Evolutionary conservation across 805 yeast genomes (phyloP).

Genomic region (Ogataea methanolica): DNA sequence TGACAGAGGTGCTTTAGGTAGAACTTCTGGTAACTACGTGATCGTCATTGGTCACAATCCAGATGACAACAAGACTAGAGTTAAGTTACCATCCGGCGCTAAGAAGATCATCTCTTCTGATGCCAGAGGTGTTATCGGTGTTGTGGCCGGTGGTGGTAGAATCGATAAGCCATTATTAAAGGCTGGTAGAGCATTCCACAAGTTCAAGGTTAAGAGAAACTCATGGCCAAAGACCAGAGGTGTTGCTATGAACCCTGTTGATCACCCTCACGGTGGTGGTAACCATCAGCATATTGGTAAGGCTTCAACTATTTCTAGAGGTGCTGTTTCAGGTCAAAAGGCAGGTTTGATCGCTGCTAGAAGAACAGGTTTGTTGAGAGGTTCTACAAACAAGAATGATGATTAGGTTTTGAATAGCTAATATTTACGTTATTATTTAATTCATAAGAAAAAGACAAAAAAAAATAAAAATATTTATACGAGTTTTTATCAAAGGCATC

Average conservation of each 20-base stretch:
- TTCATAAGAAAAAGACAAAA: not conserved
- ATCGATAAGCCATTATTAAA: conserved; percentile 98
- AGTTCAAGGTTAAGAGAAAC: conserved; percentile 99
- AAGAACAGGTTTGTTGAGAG: conserved; percentile 99
- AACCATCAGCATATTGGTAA: conserved; percentile 99
- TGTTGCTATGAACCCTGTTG: conserved; percentile 99
- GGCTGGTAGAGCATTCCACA: conserved; percentile 99
- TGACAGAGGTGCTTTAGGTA: conserved; percentile 99
- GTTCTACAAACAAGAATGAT: conserved; percentile 72
- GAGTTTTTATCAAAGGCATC: not conserved
- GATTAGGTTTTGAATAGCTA: conserved; percentile 18
- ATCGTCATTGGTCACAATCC: conserved; percentile 99
- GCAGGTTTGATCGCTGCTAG: conserved; percentile 99
- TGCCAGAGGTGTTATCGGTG: conserved; percentile 99
- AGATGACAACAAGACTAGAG: conserved; percentile 98
- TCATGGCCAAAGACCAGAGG: conserved; percentile 99
- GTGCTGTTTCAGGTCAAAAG: conserved; percentile 99
- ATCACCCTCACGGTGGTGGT: conserved; percentile 99
- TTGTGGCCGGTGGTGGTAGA: conserved; percentile 99
- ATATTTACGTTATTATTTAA: not conserved
- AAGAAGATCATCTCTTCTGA: conserved; percentile 93
- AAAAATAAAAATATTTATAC: conserved; percentile 2
- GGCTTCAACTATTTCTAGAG: conserved; percentile 98
- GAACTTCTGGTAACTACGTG: conserved; percentile 99
- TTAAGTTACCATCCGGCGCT: conserved; percentile 98